Evolutionary conservation across 2,329 filamentous ascomycete genomes (phyloP), one percentile per base, ranked within the genome.

Genomic region (Peltaster fructicola): DNA sequence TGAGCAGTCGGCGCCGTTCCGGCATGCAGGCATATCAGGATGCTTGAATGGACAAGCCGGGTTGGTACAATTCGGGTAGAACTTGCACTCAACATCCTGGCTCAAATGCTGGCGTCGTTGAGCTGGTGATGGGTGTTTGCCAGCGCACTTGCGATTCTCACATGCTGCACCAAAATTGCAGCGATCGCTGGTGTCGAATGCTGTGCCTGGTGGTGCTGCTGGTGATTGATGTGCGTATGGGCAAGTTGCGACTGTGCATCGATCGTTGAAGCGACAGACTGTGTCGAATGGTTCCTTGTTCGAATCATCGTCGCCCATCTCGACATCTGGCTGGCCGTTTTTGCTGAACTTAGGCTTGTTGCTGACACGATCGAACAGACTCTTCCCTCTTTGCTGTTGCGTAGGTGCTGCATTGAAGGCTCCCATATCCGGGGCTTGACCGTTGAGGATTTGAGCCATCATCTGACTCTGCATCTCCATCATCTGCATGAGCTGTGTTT

Each of bases 141-240:
- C 84, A 6, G 77, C 78, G 46, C 88, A 98, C 56, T 95, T 95
- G 43, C 70, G 66, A 61, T 95, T 98, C 56, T 88, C 91, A 68
- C 88, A 98, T 6, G 82, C 82, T 2, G 72, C 81, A 11, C 82
- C 85, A 41, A 78, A 95, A 10, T 66, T 66, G 57, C 88, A 98
- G 10, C 65, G 61, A 42, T 91, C 81, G 30, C 63, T 68, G 37
- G 84, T 63, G 48, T 95, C 88, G 30, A 95, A 62, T 0, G 72
- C 64, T 2, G 66, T 68, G 14, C 76, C 78, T 2, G 75, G 73
- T 3, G 80, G 76, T 15, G 85, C 84, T 2, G 78, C 82, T 2
- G 88, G 82, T 9, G 84, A 92, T 54, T 93, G 85, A 45, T 98
- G 88, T 10, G 81, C 88, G 49, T 81, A 98, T 37, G 74, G 76